Evolutionary conservation across 257 asterid genomes (phyloP).

Genomic region (Solanum okadae): DNA sequence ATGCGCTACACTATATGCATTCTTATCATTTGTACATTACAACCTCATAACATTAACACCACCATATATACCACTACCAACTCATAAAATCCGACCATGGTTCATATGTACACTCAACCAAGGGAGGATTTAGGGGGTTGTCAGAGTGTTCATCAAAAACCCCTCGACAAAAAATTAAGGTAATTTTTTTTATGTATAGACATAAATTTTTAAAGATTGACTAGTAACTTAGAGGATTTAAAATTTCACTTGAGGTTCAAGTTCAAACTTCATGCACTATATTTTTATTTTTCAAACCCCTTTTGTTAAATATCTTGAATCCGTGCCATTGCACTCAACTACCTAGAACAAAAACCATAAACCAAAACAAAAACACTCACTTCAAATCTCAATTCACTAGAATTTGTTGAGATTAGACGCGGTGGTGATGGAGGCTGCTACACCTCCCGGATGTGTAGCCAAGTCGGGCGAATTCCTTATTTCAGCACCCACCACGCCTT

Average conservation of each 20-base stretch:
- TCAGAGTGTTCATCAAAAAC: neutral
- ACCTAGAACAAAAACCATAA: neutral
- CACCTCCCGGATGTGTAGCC: constrained; percentile 41
- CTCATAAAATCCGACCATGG: too few relatives aligned
- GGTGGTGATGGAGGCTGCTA: constrained; percentile 37
- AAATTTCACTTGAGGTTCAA: too few relatives aligned
- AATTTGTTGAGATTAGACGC: constrained; percentile 38
- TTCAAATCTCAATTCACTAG: neutral
- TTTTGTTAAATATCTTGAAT: neutral
- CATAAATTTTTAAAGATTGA: neutral
- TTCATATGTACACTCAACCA: neutral
- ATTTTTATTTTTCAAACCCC: too few relatives aligned
- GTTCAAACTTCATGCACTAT: too few relatives aligned
- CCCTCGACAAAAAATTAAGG: neutral
- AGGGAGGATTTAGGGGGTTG: neutral
- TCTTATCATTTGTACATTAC: too few relatives aligned
- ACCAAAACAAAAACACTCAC: neutral
- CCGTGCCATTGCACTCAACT: neutral
- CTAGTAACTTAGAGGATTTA: neutral
- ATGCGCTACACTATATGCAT: too few relatives aligned
- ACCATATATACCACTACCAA: too few relatives aligned
- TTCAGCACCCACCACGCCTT: constrained; percentile 39
- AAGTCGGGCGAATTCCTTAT: constrained; percentile 26
- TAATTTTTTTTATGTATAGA: too few relatives aligned
- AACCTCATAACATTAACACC: too few relatives aligned